A percentile compares a stretch with the other conserved stretches of the same genome.
Conservation (phyloP, 2,329 filamentous ascomycete species). For the Davidsoniella virescens region DNA sequence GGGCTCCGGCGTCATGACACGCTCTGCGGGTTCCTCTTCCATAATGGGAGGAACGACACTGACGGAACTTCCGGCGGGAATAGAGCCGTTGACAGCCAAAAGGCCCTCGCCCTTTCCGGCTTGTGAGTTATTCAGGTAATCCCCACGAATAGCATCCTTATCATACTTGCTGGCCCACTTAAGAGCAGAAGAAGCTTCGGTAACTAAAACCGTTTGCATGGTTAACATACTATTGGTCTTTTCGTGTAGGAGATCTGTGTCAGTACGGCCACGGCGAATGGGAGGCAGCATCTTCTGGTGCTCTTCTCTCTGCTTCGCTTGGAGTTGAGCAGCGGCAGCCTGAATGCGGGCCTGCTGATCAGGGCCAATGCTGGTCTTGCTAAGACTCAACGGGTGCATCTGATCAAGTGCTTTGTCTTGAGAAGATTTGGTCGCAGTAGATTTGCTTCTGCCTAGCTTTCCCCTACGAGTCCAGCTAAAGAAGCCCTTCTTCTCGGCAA, state of each 20-base stretch:
- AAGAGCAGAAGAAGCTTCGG: slow-evolving; percentile 80
- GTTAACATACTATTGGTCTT: slow-evolving; percentile 89
- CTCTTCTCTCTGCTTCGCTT: slow-evolving; percentile 51
- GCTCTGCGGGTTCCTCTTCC: slow-evolving; percentile 20
- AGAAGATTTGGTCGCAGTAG: slow-evolving; percentile 48
- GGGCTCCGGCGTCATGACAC: slow-evolving; percentile 26
- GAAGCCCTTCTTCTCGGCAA: slow-evolving; percentile 88
- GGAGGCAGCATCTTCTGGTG: slow-evolving; percentile 25
- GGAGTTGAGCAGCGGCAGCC: slow-evolving; percentile 71
- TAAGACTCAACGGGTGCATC: slow-evolving; percentile 30
- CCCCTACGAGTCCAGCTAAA: slow-evolving; percentile 71
- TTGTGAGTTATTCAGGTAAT: slow-evolving; percentile 62
- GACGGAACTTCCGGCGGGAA: slow-evolving; percentile 14
- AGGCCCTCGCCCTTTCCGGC: slow-evolving; percentile 48
- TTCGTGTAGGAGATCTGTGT: slow-evolving; percentile 37
- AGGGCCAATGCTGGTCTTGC: slow-evolving; percentile 71
- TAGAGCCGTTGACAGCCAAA: slow-evolving; percentile 15
- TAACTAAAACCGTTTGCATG: slow-evolving; percentile 67
- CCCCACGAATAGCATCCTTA: slow-evolving; percentile 67
- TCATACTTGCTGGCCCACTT: slow-evolving; percentile 96
- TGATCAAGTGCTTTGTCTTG: slow-evolving; percentile 27
- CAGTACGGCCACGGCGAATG: slow-evolving; percentile 37
- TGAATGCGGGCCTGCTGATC: slow-evolving; percentile 91
- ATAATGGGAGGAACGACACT: slow-evolving; percentile 21
- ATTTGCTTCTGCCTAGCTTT: slow-evolving; percentile 46